These are phyloP conservation scores for Colletotrichum eleusines DNA, from an alignment of 2,329 filamentous ascomycete species.

Conservation along the genomic window DNA sequence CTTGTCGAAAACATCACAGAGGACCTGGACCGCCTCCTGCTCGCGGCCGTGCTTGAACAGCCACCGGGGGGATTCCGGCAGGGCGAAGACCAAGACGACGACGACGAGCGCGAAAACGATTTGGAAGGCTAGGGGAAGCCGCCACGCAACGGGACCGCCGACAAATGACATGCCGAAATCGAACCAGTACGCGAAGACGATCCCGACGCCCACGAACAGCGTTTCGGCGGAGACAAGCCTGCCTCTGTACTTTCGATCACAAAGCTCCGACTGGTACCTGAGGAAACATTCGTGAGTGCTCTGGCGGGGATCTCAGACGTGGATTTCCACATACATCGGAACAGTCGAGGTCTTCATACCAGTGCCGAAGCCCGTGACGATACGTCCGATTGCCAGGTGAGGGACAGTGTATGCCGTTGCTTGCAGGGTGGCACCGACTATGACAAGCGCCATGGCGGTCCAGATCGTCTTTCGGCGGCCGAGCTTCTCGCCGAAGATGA, in stretches of 20 bases:
- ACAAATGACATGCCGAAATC: slow-evolving; percentile 53
- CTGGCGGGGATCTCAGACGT: no score
- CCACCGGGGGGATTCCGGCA: slow-evolving; percentile 58
- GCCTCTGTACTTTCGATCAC: slow-evolving; percentile 56
- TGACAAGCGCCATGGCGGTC: slow-evolving; percentile 50
- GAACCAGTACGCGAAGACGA: slow-evolving; percentile 54
- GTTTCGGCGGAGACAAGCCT: slow-evolving; percentile 55
- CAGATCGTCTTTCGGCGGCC: slow-evolving; percentile 50
- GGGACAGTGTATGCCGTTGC: slow-evolving; percentile 51
- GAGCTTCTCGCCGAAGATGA: slow-evolving; percentile 50
- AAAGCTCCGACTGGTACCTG: slow-evolving; percentile 59
- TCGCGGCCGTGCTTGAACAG: slow-evolving; percentile 52
- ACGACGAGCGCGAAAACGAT: slow-evolving; percentile 51
- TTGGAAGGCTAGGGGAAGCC: slow-evolving; percentile 49
- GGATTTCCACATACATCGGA: slow-evolving; percentile 46
- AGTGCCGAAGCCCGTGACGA: slow-evolving; percentile 57
- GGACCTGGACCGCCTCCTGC: slow-evolving; percentile 52
- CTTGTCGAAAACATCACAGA: slow-evolving; percentile 56
- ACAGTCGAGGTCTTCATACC: slow-evolving; percentile 52
- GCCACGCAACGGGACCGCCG: slow-evolving; percentile 46
- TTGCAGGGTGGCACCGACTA: slow-evolving; percentile 52
- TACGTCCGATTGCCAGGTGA: slow-evolving; percentile 56
- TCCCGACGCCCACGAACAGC: slow-evolving; percentile 56
- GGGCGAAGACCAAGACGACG: slow-evolving; percentile 51
- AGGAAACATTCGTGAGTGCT: neutral